Evolutionary conservation across 1,284 basidiomycete species (phyloP).

Genomic region (Puccinia hordei): DNA sequence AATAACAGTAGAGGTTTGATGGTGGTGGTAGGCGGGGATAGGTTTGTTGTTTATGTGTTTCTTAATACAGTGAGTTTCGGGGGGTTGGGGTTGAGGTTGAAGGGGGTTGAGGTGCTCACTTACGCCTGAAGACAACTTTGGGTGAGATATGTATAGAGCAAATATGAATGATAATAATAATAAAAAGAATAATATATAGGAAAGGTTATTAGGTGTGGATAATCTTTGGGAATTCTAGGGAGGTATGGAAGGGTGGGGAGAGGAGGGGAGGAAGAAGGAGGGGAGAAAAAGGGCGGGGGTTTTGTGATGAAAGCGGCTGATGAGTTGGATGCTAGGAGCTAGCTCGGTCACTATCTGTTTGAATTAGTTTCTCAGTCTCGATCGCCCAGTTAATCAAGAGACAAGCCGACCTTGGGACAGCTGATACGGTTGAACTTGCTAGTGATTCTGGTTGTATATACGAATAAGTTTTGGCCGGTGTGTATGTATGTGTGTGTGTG

Average conservation of each 20-base stretch:
- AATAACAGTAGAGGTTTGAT: neutral
- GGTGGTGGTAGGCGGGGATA: neutral
- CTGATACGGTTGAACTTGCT: constrained; percentile 13
- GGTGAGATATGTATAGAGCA: constrained; percentile 25
- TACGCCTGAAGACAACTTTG: constrained; percentile 8
- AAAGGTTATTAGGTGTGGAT: constrained; percentile 5
- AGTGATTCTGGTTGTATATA: constrained; percentile 8
- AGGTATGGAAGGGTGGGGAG: constrained; percentile 18
- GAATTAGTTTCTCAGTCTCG: constrained; percentile 27
- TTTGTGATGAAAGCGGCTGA: constrained; percentile 15
- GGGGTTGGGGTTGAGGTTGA: neutral
- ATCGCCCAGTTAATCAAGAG: constrained; percentile 35
- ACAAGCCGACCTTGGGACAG: constrained; percentile 24
- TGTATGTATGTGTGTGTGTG: constrained; percentile 15
- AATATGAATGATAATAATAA: neutral
- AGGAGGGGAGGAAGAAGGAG: neutral
- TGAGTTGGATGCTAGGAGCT: neutral
- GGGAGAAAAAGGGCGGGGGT: neutral
- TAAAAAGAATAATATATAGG: constrained; percentile 33
- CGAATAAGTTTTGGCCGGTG: neutral
- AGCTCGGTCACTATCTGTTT: neutral
- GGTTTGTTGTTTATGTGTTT: constrained; percentile 7
- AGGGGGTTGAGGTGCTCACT: no score
- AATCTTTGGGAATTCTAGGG: neutral
- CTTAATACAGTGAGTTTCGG: constrained; percentile 10